These are phyloP conservation scores for Colletotrichum camelliae DNA, from an alignment of 2,329 filamentous ascomycete genomes.

Conservation along the genomic window DNA sequence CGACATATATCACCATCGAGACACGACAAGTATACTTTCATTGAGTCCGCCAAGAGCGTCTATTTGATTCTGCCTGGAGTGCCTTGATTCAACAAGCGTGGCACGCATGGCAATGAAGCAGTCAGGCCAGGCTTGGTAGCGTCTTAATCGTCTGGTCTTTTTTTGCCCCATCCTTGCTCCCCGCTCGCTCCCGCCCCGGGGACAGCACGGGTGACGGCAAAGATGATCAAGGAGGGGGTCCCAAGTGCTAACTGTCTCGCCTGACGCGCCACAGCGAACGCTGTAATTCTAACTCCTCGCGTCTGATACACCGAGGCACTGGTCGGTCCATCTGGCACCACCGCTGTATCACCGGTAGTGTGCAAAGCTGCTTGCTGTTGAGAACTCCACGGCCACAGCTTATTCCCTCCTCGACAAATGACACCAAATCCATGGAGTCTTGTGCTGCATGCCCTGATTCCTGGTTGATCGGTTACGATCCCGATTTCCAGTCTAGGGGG, in stretches of 20 bases:
- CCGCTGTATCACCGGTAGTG: constrained; percentile 8
- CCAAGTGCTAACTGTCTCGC: not conserved
- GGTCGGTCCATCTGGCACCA: constrained; percentile 13
- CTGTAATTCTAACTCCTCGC: not conserved
- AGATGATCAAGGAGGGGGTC: not conserved
- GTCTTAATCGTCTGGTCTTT: not conserved
- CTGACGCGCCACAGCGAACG: not conserved
- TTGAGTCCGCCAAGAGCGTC: not conserved
- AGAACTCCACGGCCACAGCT: not conserved
- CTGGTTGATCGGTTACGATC: not conserved
- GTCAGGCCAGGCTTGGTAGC: not conserved
- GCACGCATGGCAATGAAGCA: not conserved
- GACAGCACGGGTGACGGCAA: not conserved
- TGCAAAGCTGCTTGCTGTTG: not conserved
- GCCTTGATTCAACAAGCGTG: not conserved
- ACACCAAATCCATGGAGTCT: not conserved
- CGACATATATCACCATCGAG: not conserved
- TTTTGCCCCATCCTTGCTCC: not conserved
- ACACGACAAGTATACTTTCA: not conserved
- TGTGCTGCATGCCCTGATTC: not conserved
- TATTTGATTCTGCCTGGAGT: not conserved
- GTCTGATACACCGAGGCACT: constrained; percentile 11
- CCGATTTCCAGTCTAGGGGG: not conserved
- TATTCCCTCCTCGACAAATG: not conserved
- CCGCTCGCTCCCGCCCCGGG: not conserved